Percentiles rank a stretch among this genome's conserved stretches.
Conservation (phyloP, 108 stramenopile genomes). For the Nannochloropsis salina region DNA sequence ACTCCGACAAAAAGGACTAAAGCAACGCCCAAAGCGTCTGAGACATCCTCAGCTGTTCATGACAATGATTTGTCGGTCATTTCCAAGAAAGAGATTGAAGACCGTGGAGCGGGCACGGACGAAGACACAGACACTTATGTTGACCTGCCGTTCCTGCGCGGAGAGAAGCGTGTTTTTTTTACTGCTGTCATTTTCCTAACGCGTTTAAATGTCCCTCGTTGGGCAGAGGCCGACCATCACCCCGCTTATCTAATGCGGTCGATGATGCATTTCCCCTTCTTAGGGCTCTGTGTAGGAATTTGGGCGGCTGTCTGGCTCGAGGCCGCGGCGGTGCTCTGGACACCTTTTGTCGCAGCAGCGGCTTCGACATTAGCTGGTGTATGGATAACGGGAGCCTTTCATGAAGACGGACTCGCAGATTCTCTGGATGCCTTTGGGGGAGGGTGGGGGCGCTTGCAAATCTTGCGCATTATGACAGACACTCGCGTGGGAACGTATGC, state of each 20-base stretch:
- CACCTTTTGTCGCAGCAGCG: slow-evolving; percentile 47
- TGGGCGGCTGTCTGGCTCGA: slow-evolving; percentile 49
- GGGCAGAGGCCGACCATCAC: background rate
- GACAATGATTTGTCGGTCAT: background rate
- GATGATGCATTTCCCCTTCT: slow-evolving; percentile 65
- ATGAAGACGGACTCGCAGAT: slow-evolving; percentile 73
- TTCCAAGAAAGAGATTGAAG: slow-evolving; percentile 18
- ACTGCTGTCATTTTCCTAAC: slow-evolving; percentile 9
- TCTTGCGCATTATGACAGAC: slow-evolving; percentile 73
- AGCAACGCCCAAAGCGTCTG: background rate
- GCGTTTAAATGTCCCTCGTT: background rate
- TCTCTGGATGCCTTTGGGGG: slow-evolving; percentile 59
- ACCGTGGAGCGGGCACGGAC: background rate
- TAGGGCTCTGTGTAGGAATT: slow-evolving; percentile 58
- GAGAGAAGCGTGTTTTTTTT: slow-evolving; percentile 15
- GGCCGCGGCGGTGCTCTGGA: slow-evolving; percentile 25
- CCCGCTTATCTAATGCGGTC: slow-evolving; percentile 3
- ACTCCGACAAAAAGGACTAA: background rate
- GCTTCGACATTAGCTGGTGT: slow-evolving; percentile 46
- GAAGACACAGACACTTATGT: slow-evolving; percentile 12
- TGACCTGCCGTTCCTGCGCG: background rate
- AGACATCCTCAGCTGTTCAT: too few relatives aligned
- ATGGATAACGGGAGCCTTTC: slow-evolving; percentile 66
- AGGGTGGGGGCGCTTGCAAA: slow-evolving; percentile 66
- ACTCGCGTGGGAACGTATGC: slow-evolving; percentile 70